Percentiles rank a stretch among this genome's conserved stretches.
Evolutionary conservation across 1,139 yeast genomes (phyloP).

Genomic region (Blastobotrys elegans): DNA sequence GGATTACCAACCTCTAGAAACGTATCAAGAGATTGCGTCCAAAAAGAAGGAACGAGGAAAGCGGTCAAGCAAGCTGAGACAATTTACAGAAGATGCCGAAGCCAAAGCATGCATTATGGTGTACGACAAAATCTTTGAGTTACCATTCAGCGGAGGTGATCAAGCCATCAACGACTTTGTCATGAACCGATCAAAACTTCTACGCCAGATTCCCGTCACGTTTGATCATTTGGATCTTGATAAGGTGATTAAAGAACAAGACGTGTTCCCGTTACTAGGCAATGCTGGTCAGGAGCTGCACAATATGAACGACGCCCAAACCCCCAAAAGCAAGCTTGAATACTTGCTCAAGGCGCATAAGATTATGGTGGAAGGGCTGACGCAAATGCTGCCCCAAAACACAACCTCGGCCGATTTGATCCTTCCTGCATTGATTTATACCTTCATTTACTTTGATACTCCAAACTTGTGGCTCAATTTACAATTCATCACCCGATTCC

Average conservation of each 20-base stretch:
- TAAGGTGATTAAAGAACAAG: conserved; percentile 13
- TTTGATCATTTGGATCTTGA: conserved; percentile 29
- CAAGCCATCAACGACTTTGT: conserved; percentile 25
- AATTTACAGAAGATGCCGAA: conserved; percentile 39
- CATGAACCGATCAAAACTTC: conserved; percentile 26
- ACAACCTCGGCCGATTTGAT: conserved; percentile 45
- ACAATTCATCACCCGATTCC: conserved; percentile 51
- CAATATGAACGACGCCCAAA: conserved; percentile 27
- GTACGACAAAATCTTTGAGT: conserved; percentile 36
- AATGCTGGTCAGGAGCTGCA: conserved; percentile 27
- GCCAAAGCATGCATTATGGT: conserved; percentile 39
- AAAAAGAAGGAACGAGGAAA: conserved; percentile 26
- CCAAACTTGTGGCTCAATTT: conserved; percentile 47
- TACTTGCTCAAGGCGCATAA: conserved; percentile 39
- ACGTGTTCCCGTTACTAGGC: conserved; percentile 18
- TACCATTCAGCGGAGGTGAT: conserved; percentile 27
- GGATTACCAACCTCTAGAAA: conserved; percentile 26
- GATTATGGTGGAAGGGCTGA: conserved; percentile 35
- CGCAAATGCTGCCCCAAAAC: conserved; percentile 19
- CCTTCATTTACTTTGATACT: conserved; percentile 42
- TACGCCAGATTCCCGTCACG: conserved; percentile 27
- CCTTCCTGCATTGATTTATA: conserved; percentile 50
- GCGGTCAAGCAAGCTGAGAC: conserved; percentile 27
- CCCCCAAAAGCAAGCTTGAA: conserved; percentile 41
- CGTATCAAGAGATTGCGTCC: conserved; percentile 33